Conservation (phyloP, 2,329 filamentous ascomycete species). For the Aspergillus vadensis region DNA sequence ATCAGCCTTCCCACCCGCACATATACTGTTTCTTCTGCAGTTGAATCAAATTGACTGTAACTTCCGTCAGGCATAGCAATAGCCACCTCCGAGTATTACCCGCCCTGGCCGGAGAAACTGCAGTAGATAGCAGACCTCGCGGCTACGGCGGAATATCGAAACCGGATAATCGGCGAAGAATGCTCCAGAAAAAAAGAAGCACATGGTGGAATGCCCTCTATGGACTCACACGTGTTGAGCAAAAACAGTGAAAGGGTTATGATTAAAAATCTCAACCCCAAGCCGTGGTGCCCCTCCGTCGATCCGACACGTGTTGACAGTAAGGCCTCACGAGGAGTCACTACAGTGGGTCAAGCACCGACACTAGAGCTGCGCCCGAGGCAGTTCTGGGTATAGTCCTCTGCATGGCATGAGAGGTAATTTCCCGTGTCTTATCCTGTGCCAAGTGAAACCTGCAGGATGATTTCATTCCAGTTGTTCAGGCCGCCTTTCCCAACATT, state of each 20-base stretch:
- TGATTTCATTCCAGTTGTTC: not conserved
- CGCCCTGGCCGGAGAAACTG: no score
- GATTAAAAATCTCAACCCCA: no score
- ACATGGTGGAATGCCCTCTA: not conserved
- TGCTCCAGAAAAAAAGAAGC: no score
- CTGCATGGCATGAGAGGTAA: not conserved
- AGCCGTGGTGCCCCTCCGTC: not conserved
- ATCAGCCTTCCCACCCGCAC: no score
- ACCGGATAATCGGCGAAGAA: no score
- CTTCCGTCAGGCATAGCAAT: fast-evolving
- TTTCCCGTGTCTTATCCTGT: not conserved
- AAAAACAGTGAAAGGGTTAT: not conserved
- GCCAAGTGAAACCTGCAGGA: not conserved
- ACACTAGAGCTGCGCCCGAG: not conserved
- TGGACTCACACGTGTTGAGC: not conserved
- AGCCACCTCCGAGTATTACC: no score
- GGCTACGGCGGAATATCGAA: no score
- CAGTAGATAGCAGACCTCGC: no score
- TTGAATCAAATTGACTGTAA: no score
- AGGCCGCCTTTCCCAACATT: not conserved
- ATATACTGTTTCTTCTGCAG: no score
- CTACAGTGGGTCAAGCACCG: not conserved
- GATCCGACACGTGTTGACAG: not conserved
- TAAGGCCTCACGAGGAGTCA: not conserved
- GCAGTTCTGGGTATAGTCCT: not conserved